Conservation (phyloP, 1,139 yeast genomes). For the Yamadazyma friedrichii region DNA sequence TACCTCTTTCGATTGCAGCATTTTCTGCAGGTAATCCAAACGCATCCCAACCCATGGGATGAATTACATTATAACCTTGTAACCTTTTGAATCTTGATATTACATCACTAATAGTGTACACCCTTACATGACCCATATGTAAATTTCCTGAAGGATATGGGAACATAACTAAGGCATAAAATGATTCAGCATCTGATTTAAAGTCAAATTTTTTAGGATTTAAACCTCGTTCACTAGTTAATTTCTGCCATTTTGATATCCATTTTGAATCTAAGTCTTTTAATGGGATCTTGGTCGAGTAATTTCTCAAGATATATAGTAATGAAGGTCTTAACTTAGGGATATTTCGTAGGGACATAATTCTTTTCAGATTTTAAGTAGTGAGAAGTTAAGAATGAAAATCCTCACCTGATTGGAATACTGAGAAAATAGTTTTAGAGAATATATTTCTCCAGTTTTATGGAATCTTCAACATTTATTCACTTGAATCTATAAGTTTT, state of each 20-base stretch:
- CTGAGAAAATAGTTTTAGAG: too few relatives aligned
- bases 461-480: too few relatives aligned
- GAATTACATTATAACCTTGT: slow-evolving; percentile 75
- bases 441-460: too few relatives aligned
- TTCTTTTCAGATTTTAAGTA: background rate
- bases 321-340: too few relatives aligned
- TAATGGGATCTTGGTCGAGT: slow-evolving; percentile 1
- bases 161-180: slow-evolving; percentile 81
- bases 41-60: slow-evolving; percentile 99
- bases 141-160: slow-evolving; percentile 94
- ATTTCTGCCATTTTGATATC: slow-evolving; percentile 48
- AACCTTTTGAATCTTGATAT: slow-evolving; percentile 75
- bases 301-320: too few relatives aligned
- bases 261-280: slow-evolving; percentile 47
- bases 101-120: slow-evolving; percentile 86
- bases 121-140: slow-evolving; percentile 93
- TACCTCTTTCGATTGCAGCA: slow-evolving; percentile 86
- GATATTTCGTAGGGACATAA: background rate
- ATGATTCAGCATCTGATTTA: slow-evolving; percentile 33
- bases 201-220: slow-evolving; percentile 42
- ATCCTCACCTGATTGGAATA: too few relatives aligned
- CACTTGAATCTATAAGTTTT: too few relatives aligned
- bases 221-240: slow-evolving; percentile 31
- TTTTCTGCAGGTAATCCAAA: slow-evolving; percentile 98
- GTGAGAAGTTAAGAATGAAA: too few relatives aligned